Evolutionary conservation across 257 asterid genomes (phyloP).

Genomic region (Anisodus acutangulus): DNA sequence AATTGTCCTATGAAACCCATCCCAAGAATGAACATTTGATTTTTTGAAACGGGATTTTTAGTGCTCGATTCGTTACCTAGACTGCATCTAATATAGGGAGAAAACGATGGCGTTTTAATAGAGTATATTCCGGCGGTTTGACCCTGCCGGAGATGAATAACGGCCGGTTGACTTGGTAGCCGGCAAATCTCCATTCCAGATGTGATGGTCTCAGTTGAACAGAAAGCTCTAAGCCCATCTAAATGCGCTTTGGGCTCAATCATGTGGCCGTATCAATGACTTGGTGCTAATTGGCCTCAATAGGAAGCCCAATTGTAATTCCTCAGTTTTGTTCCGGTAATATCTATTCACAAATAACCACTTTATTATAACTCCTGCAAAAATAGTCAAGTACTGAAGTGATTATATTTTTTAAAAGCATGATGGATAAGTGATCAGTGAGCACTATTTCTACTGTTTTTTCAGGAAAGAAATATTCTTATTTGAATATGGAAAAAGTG

Average conservation of each 20-base stretch:
- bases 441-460: no score
- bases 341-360: no score
- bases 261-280: background rate
- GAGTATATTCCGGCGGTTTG: slow-evolving; percentile 1
- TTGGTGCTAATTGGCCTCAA: background rate
- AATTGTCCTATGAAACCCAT: slow-evolving; percentile 88
- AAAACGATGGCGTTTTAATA: slow-evolving; percentile 27
- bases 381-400: no score
- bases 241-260: slow-evolving; percentile 18
- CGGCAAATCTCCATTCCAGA: slow-evolving; percentile 48
- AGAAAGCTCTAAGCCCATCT: slow-evolving; percentile 16
- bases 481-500: no score
- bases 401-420: no score
- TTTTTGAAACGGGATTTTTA: slow-evolving; percentile 34
- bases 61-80: slow-evolving; percentile 26
- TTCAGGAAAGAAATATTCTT: no score
- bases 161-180: slow-evolving; percentile 38
- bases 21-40: slow-evolving; percentile 79
- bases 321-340: background rate
- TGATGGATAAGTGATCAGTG: no score
- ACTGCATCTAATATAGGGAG: slow-evolving; percentile 42
- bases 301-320: background rate
- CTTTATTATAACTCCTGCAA: no score
- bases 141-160: slow-evolving; percentile 39
- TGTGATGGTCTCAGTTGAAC: background rate